Conservation (phyloP, 805 yeast species). For the Candida maesae region DNA sequence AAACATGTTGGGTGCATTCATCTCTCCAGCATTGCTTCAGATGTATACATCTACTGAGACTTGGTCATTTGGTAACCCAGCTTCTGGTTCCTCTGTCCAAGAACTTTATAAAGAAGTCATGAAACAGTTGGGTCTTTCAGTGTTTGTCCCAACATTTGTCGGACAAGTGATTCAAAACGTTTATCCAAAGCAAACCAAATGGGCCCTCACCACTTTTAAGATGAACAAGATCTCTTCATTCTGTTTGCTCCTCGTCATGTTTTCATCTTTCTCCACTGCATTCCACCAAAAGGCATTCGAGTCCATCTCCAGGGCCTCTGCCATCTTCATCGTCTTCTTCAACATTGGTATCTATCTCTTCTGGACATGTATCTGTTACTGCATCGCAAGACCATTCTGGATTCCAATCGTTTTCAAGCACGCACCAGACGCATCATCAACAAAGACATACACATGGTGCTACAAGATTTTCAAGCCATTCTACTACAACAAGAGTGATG, state of each 20-base stretch:
- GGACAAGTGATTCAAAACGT: conserved; percentile 79
- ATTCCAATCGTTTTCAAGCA: conserved; percentile 40
- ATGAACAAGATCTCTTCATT: conserved; percentile 73
- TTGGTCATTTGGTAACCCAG: conserved; percentile 83
- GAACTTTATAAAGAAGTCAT: conserved; percentile 69
- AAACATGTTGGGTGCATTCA: conserved; percentile 78
- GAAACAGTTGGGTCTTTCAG: conserved; percentile 83
- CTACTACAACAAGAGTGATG: conserved; percentile 65
- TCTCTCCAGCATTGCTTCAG: conserved; percentile 82
- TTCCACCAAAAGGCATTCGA: conserved; percentile 79
- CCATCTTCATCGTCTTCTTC: conserved; percentile 77
- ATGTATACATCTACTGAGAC: conserved; percentile 51
- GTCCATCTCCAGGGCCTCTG: conserved; percentile 59
- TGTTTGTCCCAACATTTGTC: conserved; percentile 82
- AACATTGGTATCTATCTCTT: conserved; percentile 76
- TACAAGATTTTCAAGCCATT: conserved; percentile 50
- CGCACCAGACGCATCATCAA: conserved; percentile 44
- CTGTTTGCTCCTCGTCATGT: conserved; percentile 75
- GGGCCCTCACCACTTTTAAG: conserved; percentile 53
- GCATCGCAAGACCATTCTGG: conserved; percentile 57
- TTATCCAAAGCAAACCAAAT: conserved; percentile 60
- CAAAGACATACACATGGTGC: conserved; percentile 41
- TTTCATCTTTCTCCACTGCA: conserved; percentile 80
- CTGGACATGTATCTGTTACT: conserved; percentile 62
- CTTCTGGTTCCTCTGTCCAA: conserved; percentile 47